Base-by-base conservation (phyloP, 768 basidiomycete genomes). In the Hypsizygus marmoreus region DNA sequence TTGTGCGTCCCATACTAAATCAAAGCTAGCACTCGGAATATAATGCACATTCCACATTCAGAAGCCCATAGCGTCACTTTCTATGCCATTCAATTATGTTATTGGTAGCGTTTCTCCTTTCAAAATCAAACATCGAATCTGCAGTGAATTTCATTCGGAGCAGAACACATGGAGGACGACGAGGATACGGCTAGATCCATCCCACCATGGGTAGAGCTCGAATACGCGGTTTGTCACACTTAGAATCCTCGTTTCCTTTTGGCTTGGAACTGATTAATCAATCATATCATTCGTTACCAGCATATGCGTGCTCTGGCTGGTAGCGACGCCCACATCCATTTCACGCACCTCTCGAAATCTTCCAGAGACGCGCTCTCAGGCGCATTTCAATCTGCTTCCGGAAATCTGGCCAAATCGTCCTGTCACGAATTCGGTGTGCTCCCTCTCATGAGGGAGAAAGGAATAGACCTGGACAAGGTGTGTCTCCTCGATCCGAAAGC, bases 401-500 rank as follows among this genome's bases (percentile, higher is more conserved):
- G 47, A 22, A 39, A 35, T 31, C 37, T 37, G 29, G 75, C 77
- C 0, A 54, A 63, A 16, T 75, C 74, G 1, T 65, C 68, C 19
- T 79, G 75, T 35, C 75, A 82, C 58, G 70, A 73, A 25, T 58
- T 67, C 10, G 74, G 81, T 4, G 73, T 93, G 0, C 57, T 82
- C 16, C 75, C 83, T 3, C 66, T 88, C n/a, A 79, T 93, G 65
- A 67, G 74, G 38, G 33, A 49, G 33, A 56, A 56, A 2, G 69
- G 53, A 29, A 63, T 55, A 43, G 77, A 47, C 43, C 73, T 84
- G 4, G 74, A 81, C 0, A 77, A 76, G 55, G 88, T 97, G 8
- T 99, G 97, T 59, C 70, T 99, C 12, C 78, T 99, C n/a, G 97
- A 99, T 62, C 97, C 97, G 1, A 89, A 85, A 60, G 94, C 94